Evolutionary conservation across 2,329 filamentous ascomycete species (phyloP).

Genomic region (Cladosporium sp.): DNA sequence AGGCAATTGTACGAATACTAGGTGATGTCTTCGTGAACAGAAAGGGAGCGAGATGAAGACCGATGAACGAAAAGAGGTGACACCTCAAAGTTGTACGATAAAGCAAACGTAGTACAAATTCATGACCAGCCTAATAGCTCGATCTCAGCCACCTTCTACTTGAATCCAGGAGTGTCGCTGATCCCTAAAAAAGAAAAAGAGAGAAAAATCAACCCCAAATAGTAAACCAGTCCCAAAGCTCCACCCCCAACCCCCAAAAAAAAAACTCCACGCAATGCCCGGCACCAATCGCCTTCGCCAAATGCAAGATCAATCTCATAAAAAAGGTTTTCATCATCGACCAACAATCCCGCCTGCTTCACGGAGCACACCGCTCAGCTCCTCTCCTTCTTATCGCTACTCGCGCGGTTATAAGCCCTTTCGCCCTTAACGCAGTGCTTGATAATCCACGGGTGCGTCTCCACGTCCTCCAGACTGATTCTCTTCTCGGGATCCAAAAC

Average conservation of each 20-base stretch:
- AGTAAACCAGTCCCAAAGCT: too few relatives aligned
- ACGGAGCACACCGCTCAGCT: not conserved
- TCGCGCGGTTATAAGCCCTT: slow-evolving; percentile 12
- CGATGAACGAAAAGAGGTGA: too few relatives aligned
- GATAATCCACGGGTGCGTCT: slow-evolving; percentile 90
- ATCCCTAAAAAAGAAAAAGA: not conserved
- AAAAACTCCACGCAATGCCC: not conserved
- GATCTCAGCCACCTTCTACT: too few relatives aligned
- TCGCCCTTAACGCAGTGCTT: slow-evolving; percentile 74
- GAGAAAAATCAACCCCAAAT: not conserved
- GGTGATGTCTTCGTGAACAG: too few relatives aligned
- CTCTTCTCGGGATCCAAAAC: slow-evolving; percentile 92
- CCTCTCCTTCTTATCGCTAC: not conserved
- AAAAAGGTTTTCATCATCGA: not conserved
- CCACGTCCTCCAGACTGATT: slow-evolving; percentile 81
- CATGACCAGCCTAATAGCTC: not conserved
- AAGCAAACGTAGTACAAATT: not conserved
- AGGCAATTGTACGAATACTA: too few relatives aligned
- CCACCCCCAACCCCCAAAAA: too few relatives aligned
- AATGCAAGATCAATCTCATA: not conserved
- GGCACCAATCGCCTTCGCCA: not conserved
- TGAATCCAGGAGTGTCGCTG: too few relatives aligned
- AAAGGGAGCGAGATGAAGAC: too few relatives aligned
- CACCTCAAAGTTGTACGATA: not conserved
- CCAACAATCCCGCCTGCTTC: too few relatives aligned